Evolutionary conservation across 148 eudicot species (phyloP).

Genomic region (Vaccinium macrocarpon): DNA sequence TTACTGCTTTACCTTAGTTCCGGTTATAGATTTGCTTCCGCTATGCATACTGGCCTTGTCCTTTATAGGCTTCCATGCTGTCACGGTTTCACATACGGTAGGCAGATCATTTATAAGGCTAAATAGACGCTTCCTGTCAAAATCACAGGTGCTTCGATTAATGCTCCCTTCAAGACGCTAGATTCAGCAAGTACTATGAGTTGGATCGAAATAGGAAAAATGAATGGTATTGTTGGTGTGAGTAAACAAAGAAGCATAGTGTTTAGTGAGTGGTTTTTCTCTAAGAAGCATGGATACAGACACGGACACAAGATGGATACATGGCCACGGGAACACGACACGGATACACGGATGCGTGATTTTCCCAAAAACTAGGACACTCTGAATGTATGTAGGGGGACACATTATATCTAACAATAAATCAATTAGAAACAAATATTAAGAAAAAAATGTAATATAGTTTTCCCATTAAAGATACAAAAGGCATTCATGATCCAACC

Average conservation of each 20-base stretch:
- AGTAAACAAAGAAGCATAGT: not conserved
- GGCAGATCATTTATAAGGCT: conserved; percentile 58
- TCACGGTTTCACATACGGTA: conserved; percentile 46
- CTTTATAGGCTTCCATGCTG: conserved; percentile 45
- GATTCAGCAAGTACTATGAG: not conserved
- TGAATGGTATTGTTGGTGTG: not conserved
- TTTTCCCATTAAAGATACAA: too few species aligned
- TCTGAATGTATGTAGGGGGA: too few species aligned
- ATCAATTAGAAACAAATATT: too few species aligned
- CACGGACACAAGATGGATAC: too few species aligned
- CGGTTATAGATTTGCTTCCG: conserved; percentile 40
- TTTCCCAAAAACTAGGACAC: too few species aligned
- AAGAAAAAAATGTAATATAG: too few species aligned
- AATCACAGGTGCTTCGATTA: not conserved
- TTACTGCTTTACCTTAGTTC: conserved; percentile 33
- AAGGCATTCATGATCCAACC: too few species aligned
- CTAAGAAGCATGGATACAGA: too few species aligned
- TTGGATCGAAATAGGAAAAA: not conserved
- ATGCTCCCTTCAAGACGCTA: not conserved
- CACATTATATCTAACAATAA: too few species aligned
- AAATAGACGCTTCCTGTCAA: conserved; percentile 45
- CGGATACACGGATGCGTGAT: too few species aligned
- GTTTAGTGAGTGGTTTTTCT: not conserved
- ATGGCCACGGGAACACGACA: too few species aligned
- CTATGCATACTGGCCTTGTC: conserved; percentile 40